These are phyloP conservation scores for Fonsecaea nubica DNA, from an alignment of 2,329 filamentous ascomycete species.

Conservation along the genomic window DNA sequence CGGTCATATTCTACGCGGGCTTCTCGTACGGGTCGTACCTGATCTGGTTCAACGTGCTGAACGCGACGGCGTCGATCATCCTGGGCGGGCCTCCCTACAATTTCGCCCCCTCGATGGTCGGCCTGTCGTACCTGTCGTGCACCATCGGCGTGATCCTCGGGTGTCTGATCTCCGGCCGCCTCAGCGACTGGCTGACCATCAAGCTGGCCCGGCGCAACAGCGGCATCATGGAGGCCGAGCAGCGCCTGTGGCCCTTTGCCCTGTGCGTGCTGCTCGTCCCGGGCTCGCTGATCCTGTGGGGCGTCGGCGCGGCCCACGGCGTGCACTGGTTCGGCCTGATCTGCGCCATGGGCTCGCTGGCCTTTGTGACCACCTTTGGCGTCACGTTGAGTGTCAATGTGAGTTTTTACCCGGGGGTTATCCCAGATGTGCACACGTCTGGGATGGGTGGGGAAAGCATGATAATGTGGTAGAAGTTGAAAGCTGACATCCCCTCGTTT, in stretches of 20 bases:
- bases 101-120: conserved; percentile 49
- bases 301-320: conserved; percentile 57
- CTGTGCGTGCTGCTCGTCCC: conserved; percentile 53
- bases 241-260: conserved; percentile 40
- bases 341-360: conserved; percentile 57
- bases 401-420: not conserved
- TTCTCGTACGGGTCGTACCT: conserved; percentile 49
- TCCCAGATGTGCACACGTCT: too few species aligned
- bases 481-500: too few species aligned
- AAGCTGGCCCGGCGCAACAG: conserved; percentile 38
- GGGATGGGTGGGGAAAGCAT: too few species aligned
- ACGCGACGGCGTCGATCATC: conserved; percentile 51
- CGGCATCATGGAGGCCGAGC: conserved; percentile 43
- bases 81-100: conserved; percentile 47
- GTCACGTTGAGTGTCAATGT: conserved; percentile 51
- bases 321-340: conserved; percentile 59
- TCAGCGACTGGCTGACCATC: conserved; percentile 41
- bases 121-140: conserved; percentile 47
- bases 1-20: conserved; percentile 50
- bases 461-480: too few species aligned
- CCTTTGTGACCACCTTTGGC: conserved; percentile 53
- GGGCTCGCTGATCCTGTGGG: conserved; percentile 57
- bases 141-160: conserved; percentile 34
- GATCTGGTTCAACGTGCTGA: conserved; percentile 54
- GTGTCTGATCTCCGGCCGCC: conserved; percentile 33